A percentile compares a stretch with the other conserved stretches of the same genome.
Evolutionary conservation across 2,329 filamentous ascomycete genomes (phyloP).

Genomic region (Diplocarpon mali): DNA sequence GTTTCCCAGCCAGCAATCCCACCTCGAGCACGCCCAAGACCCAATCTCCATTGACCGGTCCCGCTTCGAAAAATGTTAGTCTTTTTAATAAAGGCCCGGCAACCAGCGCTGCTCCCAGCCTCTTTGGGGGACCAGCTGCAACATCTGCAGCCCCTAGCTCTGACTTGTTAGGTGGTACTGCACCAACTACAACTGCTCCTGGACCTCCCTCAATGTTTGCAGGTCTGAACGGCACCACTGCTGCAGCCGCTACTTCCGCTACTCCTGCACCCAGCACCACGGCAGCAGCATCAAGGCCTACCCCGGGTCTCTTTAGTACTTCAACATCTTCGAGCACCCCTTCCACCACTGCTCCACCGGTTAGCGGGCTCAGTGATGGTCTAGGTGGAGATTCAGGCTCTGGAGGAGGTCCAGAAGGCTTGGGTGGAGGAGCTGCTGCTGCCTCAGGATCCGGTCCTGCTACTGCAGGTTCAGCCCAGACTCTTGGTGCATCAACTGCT

Average conservation of each 20-base stretch:
- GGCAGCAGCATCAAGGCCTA: slow-evolving; percentile 12
- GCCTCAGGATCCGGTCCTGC: slow-evolving; percentile 13
- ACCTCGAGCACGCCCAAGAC: slow-evolving; percentile 2
- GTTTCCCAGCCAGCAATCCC: slow-evolving; percentile 12
- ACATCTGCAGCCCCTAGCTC: slow-evolving; percentile 13
- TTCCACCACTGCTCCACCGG: slow-evolving; percentile 19
- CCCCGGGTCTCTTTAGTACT: slow-evolving; percentile 27
- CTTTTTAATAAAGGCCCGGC: slow-evolving; percentile 4
- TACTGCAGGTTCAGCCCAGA: slow-evolving; percentile 21
- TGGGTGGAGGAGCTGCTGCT: not conserved
- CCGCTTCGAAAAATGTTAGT: slow-evolving; percentile 7
- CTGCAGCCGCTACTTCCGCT: slow-evolving; percentile 10
- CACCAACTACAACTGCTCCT: slow-evolving; percentile 11
- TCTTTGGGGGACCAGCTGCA: slow-evolving; percentile 11
- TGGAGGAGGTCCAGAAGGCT: not conserved
- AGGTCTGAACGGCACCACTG: slow-evolving; percentile 3
- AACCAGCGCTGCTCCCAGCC: slow-evolving; percentile 6
- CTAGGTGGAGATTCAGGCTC: slow-evolving; percentile 2
- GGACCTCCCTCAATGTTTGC: slow-evolving; percentile 11
- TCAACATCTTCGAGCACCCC: slow-evolving; percentile 20
- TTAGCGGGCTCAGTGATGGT: not conserved
- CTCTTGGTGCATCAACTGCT: slow-evolving; percentile 61
- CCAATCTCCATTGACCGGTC: slow-evolving; percentile 9
- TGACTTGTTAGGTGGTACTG: slow-evolving; percentile 22
- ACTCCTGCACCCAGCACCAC: slow-evolving; percentile 15